These are phyloP conservation scores for Luffa aegyptiaca DNA, from an alignment of 306 rosid species.

Conservation along the genomic window DNA sequence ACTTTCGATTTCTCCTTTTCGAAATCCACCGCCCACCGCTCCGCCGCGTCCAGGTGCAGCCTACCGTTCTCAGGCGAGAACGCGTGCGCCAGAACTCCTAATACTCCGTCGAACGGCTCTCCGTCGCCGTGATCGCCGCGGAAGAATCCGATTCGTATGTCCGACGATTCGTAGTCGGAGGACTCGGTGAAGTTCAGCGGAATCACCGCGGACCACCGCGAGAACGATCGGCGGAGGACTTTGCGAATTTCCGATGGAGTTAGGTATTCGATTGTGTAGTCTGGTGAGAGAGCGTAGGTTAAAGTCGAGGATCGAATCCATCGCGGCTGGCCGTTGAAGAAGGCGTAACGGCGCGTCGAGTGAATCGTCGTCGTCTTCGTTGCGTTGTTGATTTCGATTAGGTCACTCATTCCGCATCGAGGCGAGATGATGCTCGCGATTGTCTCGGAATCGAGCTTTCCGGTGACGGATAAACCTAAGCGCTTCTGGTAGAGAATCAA, in stretches of 20 bases:
- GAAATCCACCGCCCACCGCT: conserved; percentile 78
- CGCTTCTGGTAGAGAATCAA: conserved; percentile 51
- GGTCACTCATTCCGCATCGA: conserved; percentile 75
- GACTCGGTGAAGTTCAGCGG: conserved; percentile 64
- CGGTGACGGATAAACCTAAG: conserved; percentile 53
- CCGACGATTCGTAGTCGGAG: conserved; percentile 32
- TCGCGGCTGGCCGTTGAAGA: conserved; percentile 67
- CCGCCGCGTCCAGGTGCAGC: conserved; percentile 78
- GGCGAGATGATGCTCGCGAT: conserved; percentile 58
- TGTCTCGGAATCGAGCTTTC: conserved; percentile 61
- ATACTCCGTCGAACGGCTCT: conserved; percentile 75
- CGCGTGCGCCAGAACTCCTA: conserved; percentile 84
- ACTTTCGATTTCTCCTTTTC: conserved; percentile 42
- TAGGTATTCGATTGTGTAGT: conserved; percentile 33
- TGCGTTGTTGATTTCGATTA: not conserved
- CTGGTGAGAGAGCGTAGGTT: conserved; percentile 55
- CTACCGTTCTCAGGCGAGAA: conserved; percentile 86
- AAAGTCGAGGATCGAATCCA: conserved; percentile 48
- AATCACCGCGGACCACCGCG: conserved; percentile 76
- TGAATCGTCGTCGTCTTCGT: not conserved
- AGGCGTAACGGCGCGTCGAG: conserved; percentile 45
- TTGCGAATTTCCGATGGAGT: conserved; percentile 30
- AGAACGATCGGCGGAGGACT: conserved; percentile 46
- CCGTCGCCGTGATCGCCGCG: conserved; percentile 89
- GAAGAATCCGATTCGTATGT: conserved; percentile 70